phyloP scores from a whole-genome alignment of 2,329 filamentous ascomycete genomes.

The Corniculantispora saksenae region DNA sequence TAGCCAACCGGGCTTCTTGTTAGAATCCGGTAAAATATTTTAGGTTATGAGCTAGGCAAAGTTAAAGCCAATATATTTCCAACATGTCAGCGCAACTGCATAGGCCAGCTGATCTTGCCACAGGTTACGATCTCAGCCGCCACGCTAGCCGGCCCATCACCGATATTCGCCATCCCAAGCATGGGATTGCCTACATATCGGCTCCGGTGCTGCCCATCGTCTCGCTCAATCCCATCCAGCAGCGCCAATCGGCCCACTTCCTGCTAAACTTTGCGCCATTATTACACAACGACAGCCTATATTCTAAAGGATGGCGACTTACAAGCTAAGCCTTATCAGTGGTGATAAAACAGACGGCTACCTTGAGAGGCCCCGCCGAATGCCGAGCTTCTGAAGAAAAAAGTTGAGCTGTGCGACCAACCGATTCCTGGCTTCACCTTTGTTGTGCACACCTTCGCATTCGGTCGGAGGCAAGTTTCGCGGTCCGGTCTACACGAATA shows the following conservation, averaged over 20 bases:
- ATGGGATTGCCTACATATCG: neutral
- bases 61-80: no score
- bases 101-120: neutral
- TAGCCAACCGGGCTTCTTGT: slow-evolving; percentile 32
- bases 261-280: slow-evolving; percentile 5
- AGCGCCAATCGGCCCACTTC: slow-evolving; percentile 2
- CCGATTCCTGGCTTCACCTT: neutral
- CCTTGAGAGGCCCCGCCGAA: slow-evolving; percentile 13
- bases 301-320: slow-evolving; percentile 11
- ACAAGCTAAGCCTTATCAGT: slow-evolving; percentile 14
- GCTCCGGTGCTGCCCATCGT: neutral
- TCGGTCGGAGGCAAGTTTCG: neutral
- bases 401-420: neutral
- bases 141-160: slow-evolving; percentile 9
- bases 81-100: neutral
- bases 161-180: neutral
- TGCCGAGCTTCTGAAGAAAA: neutral
- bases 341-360: neutral
- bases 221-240: neutral
- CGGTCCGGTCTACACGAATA: neutral
- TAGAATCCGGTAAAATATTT: neutral
- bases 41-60: neutral
- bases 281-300: neutral
- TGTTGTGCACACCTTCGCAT: neutral
- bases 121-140: slow-evolving; percentile 4